A percentile compares a stretch with the other conserved stretches of the same genome.
These are phyloP conservation scores for Microthlaspi erraticum DNA, from an alignment of 345 rosid species.

Conservation along the genomic window DNA sequence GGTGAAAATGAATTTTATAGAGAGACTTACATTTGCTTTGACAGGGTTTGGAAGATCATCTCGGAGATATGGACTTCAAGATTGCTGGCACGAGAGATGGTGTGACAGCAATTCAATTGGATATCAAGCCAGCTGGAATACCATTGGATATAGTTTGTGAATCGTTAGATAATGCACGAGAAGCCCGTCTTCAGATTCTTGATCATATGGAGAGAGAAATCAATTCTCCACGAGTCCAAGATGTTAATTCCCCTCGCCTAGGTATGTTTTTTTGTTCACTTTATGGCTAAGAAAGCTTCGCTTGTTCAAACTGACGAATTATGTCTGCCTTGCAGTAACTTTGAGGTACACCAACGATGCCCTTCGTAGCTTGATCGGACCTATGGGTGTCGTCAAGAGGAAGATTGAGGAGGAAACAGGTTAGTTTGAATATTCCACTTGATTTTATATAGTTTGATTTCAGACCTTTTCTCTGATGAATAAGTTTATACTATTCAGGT, in stretches of 20 bases:
- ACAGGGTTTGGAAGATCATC: constrained; percentile 97
- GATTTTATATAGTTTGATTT: constrained; percentile 9
- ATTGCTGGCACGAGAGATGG: constrained; percentile 94
- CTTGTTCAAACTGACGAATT: constrained; percentile 5
- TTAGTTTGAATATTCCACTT: constrained; percentile 25
- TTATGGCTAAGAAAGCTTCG: neutral
- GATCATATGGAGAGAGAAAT: constrained; percentile 86
- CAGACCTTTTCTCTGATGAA: constrained; percentile 8
- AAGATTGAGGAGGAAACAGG: constrained; percentile 97
- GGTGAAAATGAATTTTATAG: constrained; percentile 9
- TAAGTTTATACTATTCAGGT: constrained; percentile 49
- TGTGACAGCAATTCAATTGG: constrained; percentile 90
- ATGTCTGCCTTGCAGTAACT: constrained; percentile 59
- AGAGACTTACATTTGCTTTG: constrained; percentile 9
- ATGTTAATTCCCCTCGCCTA: constrained; percentile 67
- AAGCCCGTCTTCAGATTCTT: constrained; percentile 92
- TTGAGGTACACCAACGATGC: constrained; percentile 80
- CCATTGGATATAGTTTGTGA: constrained; percentile 93
- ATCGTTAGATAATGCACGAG: constrained; percentile 76
- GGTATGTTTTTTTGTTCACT: constrained; percentile 48
- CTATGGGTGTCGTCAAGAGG: constrained; percentile 78
- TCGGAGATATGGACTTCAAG: constrained; percentile 99
- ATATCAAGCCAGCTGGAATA: constrained; percentile 99
- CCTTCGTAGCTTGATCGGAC: constrained; percentile 88
- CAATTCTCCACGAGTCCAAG: constrained; percentile 66